Percentiles rank a stretch among this genome's conserved stretches.
These are phyloP conservation scores for Beauveria pseudobassiana DNA, from an alignment of 2,329 filamentous ascomycete species.

Conservation along the genomic window DNA sequence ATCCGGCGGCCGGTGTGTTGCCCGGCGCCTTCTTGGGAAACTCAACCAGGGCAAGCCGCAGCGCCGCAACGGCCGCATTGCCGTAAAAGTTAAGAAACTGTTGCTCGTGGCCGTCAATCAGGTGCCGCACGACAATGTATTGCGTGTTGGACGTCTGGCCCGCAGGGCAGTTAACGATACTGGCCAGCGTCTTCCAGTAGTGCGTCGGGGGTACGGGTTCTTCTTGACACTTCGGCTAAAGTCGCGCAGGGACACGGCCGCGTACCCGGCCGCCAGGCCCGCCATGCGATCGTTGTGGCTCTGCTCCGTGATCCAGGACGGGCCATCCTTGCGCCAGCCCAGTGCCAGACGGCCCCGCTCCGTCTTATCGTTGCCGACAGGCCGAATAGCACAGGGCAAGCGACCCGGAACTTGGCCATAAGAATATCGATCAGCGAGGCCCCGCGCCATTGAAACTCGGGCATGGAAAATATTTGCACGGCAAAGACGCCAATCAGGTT, in stretches of 20 bases:
- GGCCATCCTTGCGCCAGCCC: constrained; percentile 62
- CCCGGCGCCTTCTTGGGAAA: constrained; percentile 52
- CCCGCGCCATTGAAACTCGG: constrained; percentile 59
- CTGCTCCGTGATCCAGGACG: constrained; percentile 58
- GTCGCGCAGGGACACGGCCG: constrained; percentile 73
- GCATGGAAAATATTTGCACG: constrained; percentile 65
- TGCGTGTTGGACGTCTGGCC: constrained; percentile 65
- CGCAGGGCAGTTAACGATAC: constrained; percentile 67
- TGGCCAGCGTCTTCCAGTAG: constrained; percentile 75
- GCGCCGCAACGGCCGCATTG: constrained; percentile 60
- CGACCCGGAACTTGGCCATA: constrained; percentile 72
- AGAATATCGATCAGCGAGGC: constrained; percentile 72
- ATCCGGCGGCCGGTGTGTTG: constrained; percentile 41
- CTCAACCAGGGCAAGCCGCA: constrained; percentile 65
- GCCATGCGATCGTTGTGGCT: constrained; percentile 77
- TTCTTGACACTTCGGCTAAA: constrained; percentile 61
- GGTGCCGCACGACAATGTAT: constrained; percentile 59
- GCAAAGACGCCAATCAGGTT: constrained; percentile 74
- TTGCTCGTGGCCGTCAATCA: constrained; percentile 65
- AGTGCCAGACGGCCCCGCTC: constrained; percentile 58
- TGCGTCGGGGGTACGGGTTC: constrained; percentile 69
- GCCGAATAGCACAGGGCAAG: constrained; percentile 81
- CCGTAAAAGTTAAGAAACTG: constrained; percentile 80
- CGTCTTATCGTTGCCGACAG: constrained; percentile 66
- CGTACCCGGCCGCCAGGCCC: constrained; percentile 76